A percentile compares a stretch with the other conserved stretches of the same genome.
These are phyloP conservation scores for Rheum nobile DNA, from an alignment of 148 eudicot species.

Conservation along the genomic window DNA sequence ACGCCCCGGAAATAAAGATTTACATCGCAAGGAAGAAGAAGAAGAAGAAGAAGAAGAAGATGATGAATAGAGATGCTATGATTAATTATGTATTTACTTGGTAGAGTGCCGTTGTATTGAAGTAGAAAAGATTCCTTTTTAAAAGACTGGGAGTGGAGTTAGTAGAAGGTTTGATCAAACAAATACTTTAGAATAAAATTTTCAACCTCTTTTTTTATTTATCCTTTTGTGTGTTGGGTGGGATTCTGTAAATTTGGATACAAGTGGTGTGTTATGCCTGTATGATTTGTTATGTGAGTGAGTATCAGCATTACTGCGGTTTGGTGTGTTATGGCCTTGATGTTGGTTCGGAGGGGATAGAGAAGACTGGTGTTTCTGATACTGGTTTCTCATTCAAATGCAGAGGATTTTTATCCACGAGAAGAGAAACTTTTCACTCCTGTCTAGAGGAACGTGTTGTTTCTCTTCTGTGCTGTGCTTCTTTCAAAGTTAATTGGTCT, in stretches of 20 bases:
- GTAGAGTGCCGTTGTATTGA: slow-evolving; percentile 7
- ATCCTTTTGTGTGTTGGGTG: neutral
- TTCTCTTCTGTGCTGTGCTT: too few species aligned
- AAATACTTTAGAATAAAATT: slow-evolving; percentile 2
- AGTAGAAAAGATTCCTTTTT: neutral
- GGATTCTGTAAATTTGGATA: slow-evolving; percentile 1
- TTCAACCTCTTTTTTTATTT: neutral
- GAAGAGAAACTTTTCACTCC: too few species aligned
- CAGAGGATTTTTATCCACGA: neutral
- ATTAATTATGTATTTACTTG: slow-evolving; percentile 3
- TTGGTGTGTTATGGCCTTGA: neutral
- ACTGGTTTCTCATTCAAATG: neutral
- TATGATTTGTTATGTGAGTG: slow-evolving; percentile 4
- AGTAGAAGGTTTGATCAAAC: neutral
- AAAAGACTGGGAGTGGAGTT: neutral
- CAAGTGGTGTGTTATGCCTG: neutral
- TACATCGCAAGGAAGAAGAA: neutral
- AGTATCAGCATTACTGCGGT: neutral
- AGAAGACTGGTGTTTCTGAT: neutral
- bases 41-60: slow-evolving; percentile 2
- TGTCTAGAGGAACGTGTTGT: too few species aligned
- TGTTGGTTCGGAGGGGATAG: neutral
- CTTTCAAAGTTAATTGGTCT: too few species aligned
- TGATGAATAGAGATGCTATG: neutral
- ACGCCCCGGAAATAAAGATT: neutral